Conservation (phyloP, 805 yeast genomes). For the Candida hungchunana region DNA sequence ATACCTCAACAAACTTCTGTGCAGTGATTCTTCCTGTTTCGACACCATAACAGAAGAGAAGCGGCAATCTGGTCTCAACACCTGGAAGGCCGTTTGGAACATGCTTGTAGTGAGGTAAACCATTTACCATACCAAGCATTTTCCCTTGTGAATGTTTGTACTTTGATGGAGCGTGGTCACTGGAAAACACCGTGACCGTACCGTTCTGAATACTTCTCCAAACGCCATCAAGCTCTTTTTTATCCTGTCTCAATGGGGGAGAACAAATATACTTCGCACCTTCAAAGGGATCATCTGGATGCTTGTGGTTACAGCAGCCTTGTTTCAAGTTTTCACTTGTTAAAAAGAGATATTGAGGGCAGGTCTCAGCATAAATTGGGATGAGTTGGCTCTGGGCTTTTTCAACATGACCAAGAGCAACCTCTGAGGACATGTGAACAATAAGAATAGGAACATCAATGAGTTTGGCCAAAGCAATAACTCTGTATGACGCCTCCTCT, state of each 20-base stretch:
- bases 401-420: conserved; percentile 38
- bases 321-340: conserved; percentile 35
- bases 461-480: conserved; percentile 38
- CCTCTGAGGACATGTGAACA: conserved; percentile 44
- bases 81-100: conserved; percentile 50
- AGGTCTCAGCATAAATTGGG: conserved; percentile 47
- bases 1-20: conserved; percentile 41
- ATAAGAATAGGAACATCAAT: conserved; percentile 43
- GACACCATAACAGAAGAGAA: conserved; percentile 41
- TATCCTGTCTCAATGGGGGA: conserved; percentile 42
- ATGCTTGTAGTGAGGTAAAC: conserved; percentile 37
- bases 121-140: conserved; percentile 36
- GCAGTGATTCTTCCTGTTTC: conserved; percentile 36
- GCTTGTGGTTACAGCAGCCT: conserved; percentile 23
- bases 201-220: conserved; percentile 45
- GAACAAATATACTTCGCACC: conserved; percentile 50
- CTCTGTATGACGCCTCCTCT: conserved; percentile 47
- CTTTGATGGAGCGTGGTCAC: conserved; percentile 44
- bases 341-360: conserved; percentile 45
- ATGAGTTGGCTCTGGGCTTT: conserved; percentile 37
- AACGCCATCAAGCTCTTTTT: conserved; percentile 37
- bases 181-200: conserved; percentile 41
- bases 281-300: conserved; percentile 33
- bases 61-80: conserved; percentile 42
- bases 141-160: conserved; percentile 40